phyloP scores from a whole-genome alignment of 2,329 filamentous ascomycete genomes.

The Aspergillus ibericus region DNA sequence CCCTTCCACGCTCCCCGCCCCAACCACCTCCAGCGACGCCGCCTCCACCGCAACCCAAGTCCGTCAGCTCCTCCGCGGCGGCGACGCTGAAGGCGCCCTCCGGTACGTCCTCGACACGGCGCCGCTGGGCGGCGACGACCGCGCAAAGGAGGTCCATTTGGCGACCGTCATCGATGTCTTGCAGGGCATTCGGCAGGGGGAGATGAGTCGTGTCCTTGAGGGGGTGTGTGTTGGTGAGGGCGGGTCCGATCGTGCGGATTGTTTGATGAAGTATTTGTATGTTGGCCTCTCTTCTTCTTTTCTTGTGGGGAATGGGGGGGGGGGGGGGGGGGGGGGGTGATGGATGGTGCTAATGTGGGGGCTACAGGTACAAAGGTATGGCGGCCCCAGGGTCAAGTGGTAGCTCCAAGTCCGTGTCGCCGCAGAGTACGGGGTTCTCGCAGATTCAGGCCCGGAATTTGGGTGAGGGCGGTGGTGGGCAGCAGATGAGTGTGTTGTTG shows the following conservation, averaged over 20 bases:
- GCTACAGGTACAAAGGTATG: conserved; percentile 88
- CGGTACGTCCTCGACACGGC: conserved; percentile 81
- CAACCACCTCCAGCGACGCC: conserved; percentile 74
- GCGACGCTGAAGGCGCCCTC: conserved; percentile 83
- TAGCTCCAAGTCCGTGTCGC: conserved; percentile 58
- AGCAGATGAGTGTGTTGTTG: conserved; percentile 92
- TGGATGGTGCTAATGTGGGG: not conserved
- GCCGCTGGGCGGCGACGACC: conserved; percentile 61
- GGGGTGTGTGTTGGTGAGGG: conserved; percentile 75
- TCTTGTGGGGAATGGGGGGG: not conserved
- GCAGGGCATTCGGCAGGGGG: conserved; percentile 91
- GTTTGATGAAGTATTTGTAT: conserved; percentile 96
- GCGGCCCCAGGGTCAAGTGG: conserved; percentile 49
- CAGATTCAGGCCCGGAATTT: conserved; percentile 65
- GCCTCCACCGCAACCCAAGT: conserved; percentile 77
- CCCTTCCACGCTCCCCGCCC: conserved; percentile 66
- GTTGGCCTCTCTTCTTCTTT: conserved; percentile 30
- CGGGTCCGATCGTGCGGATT: conserved; percentile 82
- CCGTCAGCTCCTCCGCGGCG: conserved; percentile 80
- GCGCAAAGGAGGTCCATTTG: conserved; percentile 76
- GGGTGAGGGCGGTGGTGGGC: conserved; percentile 69
- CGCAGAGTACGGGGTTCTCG: conserved; percentile 84
- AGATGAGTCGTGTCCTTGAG: conserved; percentile 87
- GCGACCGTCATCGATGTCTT: conserved; percentile 89
- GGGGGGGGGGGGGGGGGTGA: not conserved